Base-by-base conservation (phyloP, 352 stramenopile genomes). In the Paralagenidium karlingii region DNA sequence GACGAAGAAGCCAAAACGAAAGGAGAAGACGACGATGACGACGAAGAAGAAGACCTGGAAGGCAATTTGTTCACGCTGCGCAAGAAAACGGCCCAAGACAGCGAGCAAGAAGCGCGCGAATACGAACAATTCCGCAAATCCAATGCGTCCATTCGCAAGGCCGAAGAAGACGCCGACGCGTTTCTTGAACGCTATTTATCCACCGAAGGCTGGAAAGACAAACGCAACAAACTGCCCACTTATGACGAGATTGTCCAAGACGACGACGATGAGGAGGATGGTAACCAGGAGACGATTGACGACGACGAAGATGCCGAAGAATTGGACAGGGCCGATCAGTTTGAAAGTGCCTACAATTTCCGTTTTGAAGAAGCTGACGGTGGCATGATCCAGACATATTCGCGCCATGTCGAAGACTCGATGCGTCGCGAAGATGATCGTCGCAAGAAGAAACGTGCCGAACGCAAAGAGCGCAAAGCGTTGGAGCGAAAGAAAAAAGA, bases 301-400 rank as follows among this genome's bases (percentile, higher is more conserved):
- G 79, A 94, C 26, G 74, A 90, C 10, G 81, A 92, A 31, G 82
- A 96, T 38, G 76, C 81, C 8, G 83, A 97, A 34, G 85, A 83
- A 42, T 52, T 98, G 13, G 91, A 98, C 31, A 82, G 88, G 38
- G 87, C 85, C 9, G 96, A 99, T 47, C 80, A 92, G 19, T 99
- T 98, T 63, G 96, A 99, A 60, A 82, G 94, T 47, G 86, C 92
- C 27, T 99, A 99, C 75, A 99, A 99, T 60, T 99, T 99, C 57
- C 88, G 96, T 15, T 99, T 98, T 53, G 96, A 99, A 63, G 89
- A 99, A 61, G 88, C 94, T 37, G 86, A 75, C 24, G 82, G 74
- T 22, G 73, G 73, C 5, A 38, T 88, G 21, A 93, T 96, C 43
- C 58, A 88, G 47, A 94, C 68, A 7, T 70, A 96, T 49, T 50